Conservation (phyloP, 2,329 filamentous ascomycete genomes). For the Xylariaceae sp. region DNA sequence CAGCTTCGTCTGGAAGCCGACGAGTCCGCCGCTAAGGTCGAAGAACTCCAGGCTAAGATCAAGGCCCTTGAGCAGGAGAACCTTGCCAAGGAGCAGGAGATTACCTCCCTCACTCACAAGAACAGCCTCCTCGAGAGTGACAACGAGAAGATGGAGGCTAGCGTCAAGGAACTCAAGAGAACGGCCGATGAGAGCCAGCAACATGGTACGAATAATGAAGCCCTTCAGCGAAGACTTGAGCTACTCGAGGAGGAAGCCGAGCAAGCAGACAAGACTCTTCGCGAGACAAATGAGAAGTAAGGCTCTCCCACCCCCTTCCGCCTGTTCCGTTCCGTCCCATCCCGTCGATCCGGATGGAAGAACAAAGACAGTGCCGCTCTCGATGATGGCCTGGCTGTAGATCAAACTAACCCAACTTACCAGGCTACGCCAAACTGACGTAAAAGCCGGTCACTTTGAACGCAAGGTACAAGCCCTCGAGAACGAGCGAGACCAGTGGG, state of each 20-base stretch:
- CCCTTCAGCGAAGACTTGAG: constrained; percentile 85
- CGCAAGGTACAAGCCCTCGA: constrained; percentile 98
- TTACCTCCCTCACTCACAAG: constrained; percentile 93
- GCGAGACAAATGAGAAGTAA: constrained; percentile 98
- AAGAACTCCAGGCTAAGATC: constrained; percentile 82
- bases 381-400: neutral
- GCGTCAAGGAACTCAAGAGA: constrained; percentile 83
- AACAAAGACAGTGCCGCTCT: neutral
- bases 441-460: constrained; percentile 98
- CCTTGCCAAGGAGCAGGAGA: constrained; percentile 94
- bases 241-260: constrained; percentile 97
- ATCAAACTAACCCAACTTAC: constrained; percentile 5
- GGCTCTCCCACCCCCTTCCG: constrained; percentile 29
- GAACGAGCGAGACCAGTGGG: constrained; percentile 86
- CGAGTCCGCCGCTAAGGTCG: constrained; percentile 71
- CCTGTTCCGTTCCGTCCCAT: no score
- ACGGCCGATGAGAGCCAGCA: constrained; percentile 74
- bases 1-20: constrained; percentile 91
- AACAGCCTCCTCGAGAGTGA: constrained; percentile 85
- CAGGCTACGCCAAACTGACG: constrained; percentile 96
- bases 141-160: constrained; percentile 84
- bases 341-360: neutral
- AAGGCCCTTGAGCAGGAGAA: constrained; percentile 93
- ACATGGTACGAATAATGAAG: constrained; percentile 85
- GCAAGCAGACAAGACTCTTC: constrained; percentile 89